Conservation (phyloP, 306 rosid genomes). For the Elaeagnus macrophylla region DNA sequence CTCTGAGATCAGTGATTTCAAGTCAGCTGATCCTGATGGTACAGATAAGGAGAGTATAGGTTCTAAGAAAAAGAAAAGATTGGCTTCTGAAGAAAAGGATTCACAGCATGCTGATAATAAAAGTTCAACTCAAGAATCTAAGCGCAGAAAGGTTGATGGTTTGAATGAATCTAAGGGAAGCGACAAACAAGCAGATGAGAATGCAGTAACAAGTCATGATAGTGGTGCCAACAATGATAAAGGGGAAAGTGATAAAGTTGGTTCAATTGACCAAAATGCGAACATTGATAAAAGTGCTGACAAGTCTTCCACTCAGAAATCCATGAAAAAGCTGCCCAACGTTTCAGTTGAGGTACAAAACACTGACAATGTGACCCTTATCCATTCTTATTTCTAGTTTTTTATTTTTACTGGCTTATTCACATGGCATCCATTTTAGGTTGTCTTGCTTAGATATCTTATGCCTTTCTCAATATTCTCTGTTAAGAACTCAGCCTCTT, state of each 20-base stretch:
- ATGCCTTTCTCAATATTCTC: too few species aligned
- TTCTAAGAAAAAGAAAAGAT: slow-evolving; percentile 64
- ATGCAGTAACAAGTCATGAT: slow-evolving; percentile 14
- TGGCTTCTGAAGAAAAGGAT: slow-evolving; percentile 39
- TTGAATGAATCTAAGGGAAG: slow-evolving; percentile 25
- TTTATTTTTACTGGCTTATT: too few species aligned
- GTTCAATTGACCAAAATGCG: slow-evolving; percentile 19
- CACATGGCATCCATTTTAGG: too few species aligned
- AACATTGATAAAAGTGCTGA: slow-evolving; percentile 28
- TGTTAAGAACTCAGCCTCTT: too few species aligned
- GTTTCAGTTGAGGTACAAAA: slow-evolving; percentile 61
- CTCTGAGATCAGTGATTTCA: slow-evolving; percentile 20
- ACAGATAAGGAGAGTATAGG: slow-evolving; percentile 26
- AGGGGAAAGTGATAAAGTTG: slow-evolving; percentile 8
- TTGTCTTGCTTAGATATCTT: too few species aligned
- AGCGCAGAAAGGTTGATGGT: slow-evolving; percentile 42
- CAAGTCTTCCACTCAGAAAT: slow-evolving; percentile 32
- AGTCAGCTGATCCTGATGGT: slow-evolving; percentile 22
- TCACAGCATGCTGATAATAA: slow-evolving; percentile 24
- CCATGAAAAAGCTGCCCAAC: slow-evolving; percentile 39
- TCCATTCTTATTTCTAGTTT: too few species aligned
- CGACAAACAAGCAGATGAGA: slow-evolving; percentile 17
- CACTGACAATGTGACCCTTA: too few species aligned
- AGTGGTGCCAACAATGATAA: slow-evolving; percentile 12
- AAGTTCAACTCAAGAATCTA: slow-evolving; percentile 41